These are phyloP conservation scores for Aspergillus melleus DNA, from an alignment of 2,329 filamentous ascomycete species.

Conservation along the genomic window DNA sequence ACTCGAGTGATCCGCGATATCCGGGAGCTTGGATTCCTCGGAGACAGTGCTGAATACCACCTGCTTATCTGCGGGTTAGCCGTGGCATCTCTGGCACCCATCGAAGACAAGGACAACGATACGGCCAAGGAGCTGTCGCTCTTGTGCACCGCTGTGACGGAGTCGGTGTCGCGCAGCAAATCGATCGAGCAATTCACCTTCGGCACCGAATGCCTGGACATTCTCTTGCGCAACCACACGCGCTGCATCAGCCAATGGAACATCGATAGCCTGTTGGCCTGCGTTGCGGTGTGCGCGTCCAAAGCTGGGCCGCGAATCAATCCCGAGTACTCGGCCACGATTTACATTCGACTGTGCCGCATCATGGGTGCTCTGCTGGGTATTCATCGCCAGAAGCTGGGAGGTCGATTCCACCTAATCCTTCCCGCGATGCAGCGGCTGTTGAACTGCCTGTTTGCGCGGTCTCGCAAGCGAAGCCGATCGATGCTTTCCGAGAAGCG, in stretches of 20 bases:
- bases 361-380: constrained; percentile 54
- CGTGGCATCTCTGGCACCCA: constrained; percentile 30
- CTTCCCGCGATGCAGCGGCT: constrained; percentile 56
- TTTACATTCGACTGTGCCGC: constrained; percentile 57
- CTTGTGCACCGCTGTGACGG: constrained; percentile 36
- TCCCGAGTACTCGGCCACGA: constrained; percentile 35
- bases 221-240: constrained; percentile 42
- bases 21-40: constrained; percentile 30
- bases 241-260: constrained; percentile 47
- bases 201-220: constrained; percentile 40
- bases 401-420: constrained; percentile 61
- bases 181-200: constrained; percentile 43
- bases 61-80: constrained; percentile 40
- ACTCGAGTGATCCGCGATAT: constrained; percentile 33
- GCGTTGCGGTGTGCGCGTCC: constrained; percentile 38
- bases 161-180: constrained; percentile 29
- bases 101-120: constrained; percentile 40
- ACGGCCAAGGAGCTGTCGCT: constrained; percentile 37
- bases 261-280: constrained; percentile 44
- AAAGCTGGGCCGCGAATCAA: constrained; percentile 34
- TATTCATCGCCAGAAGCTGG: constrained; percentile 59
- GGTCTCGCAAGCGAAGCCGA: constrained; percentile 37
- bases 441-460: constrained; percentile 56
- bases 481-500: constrained; percentile 27
- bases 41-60: constrained; percentile 30